Evolutionary conservation across 1,139 yeast genomes (phyloP).

Genomic region (Diutina neorugosa): DNA sequence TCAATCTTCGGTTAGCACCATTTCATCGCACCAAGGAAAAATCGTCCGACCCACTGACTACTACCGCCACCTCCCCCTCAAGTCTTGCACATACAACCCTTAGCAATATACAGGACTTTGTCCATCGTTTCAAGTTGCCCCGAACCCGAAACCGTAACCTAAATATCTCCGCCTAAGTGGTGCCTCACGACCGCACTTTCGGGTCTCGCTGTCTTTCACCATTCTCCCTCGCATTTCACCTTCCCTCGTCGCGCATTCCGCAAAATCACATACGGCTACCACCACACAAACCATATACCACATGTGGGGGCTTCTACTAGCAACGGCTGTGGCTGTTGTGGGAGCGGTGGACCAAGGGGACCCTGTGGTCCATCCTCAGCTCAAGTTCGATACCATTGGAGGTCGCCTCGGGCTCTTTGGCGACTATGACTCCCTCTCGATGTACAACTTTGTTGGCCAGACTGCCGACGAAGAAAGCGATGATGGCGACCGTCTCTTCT

Average conservation of each 20-base stretch:
- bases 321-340: not conserved
- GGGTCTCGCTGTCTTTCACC: too few species aligned
- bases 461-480: not conserved
- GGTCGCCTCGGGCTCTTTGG: conserved; percentile 53
- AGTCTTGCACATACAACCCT: too few species aligned
- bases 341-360: not conserved
- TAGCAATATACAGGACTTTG: too few species aligned
- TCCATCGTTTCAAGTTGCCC: too few species aligned
- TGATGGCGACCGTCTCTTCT: conserved; percentile 18
- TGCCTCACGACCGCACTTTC: too few species aligned
- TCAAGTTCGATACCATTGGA: conserved; percentile 23
- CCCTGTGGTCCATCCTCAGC: conserved; percentile 13
- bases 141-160: too few species aligned
- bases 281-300: not conserved
- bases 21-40: not conserved
- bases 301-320: not conserved
- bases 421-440: conserved; percentile 46
- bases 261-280: not conserved
- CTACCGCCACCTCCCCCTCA: too few species aligned
- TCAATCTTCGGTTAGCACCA: not conserved
- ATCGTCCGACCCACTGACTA: too few species aligned
- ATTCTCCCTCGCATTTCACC: not conserved
- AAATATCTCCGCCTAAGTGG: too few species aligned
- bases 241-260: not conserved
- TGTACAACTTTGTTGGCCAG: conserved; percentile 39